Evolutionary conservation across 352 stramenopile species (phyloP), one percentile per base, ranked within the genome.

Genomic region (Phytophthora sojae): DNA sequence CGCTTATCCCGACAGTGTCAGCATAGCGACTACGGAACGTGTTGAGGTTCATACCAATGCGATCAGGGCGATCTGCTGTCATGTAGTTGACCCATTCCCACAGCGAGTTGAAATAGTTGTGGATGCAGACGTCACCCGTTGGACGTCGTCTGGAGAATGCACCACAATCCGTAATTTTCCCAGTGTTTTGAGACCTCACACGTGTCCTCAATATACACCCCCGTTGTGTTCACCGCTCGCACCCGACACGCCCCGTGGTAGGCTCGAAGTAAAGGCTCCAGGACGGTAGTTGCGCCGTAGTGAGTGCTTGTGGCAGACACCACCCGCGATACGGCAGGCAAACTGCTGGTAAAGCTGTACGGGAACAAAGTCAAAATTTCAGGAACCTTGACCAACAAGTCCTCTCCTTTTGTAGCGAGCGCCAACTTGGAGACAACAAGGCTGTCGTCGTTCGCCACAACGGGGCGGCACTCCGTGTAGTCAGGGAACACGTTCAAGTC

Each of bases 1-100:
- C 29, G 29, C 29, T 32, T 8, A 32, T 9, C 1, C 3, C 6
- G 29, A 32, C 29, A 0, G 3, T 32, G 29, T 32, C 29, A 8
- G 29, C 29, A 8, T 32, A 32, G 29, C 29, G 29, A 8, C 29
- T 32, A 8, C 29, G 29, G 29, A 32, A 55, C 19, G 49, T 55
- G 23, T 55, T 55, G 21, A 55, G 49, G 23, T 55, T 35, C 47
- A 54, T 54, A 7, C 23, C 49, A 4, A 54, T 32, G 8, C 49
- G 49, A 5, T 54, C 49, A 4, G 49, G 49, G 4, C 23, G 49
- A 35, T 54, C 49, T 6, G 21, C 19, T 0, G 19, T 32, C 21
- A 54, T 32, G n/a, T 54, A 54, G 23, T 29, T 54, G 49, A 32
- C 49, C 49, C 49, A 54, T 12, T 54, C 49, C 49, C 49, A 54